A percentile compares a stretch with the other conserved stretches of the same genome.
These are phyloP conservation scores for Pilasporangium apinafurcum DNA, from an alignment of 352 stramenopile species.

Conservation along the genomic window DNA sequence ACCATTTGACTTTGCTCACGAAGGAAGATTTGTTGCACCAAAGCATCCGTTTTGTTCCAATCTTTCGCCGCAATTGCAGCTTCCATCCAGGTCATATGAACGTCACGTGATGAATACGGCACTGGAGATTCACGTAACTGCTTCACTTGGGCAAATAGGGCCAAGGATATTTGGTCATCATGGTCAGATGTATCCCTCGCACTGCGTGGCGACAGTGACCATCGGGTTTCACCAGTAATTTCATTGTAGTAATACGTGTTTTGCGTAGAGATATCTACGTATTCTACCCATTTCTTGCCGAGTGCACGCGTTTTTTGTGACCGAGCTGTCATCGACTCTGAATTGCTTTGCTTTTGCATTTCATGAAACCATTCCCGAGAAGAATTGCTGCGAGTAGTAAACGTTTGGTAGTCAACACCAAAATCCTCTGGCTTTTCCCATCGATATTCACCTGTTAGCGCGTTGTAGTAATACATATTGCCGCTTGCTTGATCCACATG, in stretches of 20 bases:
- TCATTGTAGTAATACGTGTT: constrained; percentile 92
- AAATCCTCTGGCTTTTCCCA: constrained; percentile 72
- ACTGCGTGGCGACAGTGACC: constrained; percentile 75
- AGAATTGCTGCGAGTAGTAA: constrained; percentile 26
- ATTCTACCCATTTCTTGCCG: constrained; percentile 80
- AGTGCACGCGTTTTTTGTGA: constrained; percentile 31
- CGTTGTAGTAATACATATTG: constrained; percentile 61
- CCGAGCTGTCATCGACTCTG: constrained; percentile 17
- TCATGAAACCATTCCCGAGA: constrained; percentile 66
- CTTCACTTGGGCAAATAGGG: constrained; percentile 43
- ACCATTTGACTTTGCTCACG: constrained; percentile 47
- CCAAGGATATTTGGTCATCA: constrained; percentile 56
- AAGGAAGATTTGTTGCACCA: constrained; percentile 68
- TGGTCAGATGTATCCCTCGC: constrained; percentile 38
- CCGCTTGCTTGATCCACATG: constrained; percentile 39
- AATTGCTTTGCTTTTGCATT: constrained; percentile 8
- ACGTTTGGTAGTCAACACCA: constrained; percentile 43
- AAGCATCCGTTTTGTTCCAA: constrained; percentile 61
- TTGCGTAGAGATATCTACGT: constrained; percentile 64
- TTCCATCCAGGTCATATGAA: constrained; percentile 72
- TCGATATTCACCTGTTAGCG: constrained; percentile 66
- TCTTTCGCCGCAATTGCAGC: constrained; percentile 44
- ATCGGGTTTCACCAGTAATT: constrained; percentile 80
- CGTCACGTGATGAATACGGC: constrained; percentile 38
- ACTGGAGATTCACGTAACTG: constrained; percentile 38